Conservation (phyloP, 306 rosid species). For the Lithocarpus polystachyus region DNA sequence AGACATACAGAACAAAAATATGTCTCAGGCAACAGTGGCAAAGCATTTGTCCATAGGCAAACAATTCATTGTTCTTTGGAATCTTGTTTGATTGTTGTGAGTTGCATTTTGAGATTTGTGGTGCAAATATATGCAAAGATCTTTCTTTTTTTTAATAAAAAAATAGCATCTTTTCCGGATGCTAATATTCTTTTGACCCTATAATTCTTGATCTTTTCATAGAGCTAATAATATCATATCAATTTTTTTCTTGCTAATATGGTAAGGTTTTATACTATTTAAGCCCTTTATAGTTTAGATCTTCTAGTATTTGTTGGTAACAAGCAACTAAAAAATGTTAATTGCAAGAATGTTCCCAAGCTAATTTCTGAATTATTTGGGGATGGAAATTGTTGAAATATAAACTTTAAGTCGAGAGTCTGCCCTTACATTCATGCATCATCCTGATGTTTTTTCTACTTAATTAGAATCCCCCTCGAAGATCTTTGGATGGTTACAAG, state of each 20-base stretch:
- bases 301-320: neutral
- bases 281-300: too few species aligned
- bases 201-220: neutral
- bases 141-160: too few species aligned
- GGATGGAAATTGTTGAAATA: constrained; percentile 8
- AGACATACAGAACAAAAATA: neutral
- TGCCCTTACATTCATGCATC: neutral
- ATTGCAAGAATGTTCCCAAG: neutral
- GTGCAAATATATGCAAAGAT: neutral
- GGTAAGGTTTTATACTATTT: too few species aligned
- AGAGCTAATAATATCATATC: neutral
- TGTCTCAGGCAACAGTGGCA: neutral
- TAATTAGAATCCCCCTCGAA: constrained; percentile 66
- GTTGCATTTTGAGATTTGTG: neutral
- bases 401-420: neutral
- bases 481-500: constrained; percentile 84
- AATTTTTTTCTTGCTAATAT: too few species aligned
- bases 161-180: neutral
- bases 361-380: neutral
- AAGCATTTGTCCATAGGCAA: neutral
- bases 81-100: neutral
- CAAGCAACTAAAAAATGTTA: neutral
- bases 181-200: neutral
- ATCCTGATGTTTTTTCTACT: constrained; percentile 23
- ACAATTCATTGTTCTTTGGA: neutral